phyloP scores from a whole-genome alignment of 768 basidiomycete species.

The Tylopilus subfusipes region DNA sequence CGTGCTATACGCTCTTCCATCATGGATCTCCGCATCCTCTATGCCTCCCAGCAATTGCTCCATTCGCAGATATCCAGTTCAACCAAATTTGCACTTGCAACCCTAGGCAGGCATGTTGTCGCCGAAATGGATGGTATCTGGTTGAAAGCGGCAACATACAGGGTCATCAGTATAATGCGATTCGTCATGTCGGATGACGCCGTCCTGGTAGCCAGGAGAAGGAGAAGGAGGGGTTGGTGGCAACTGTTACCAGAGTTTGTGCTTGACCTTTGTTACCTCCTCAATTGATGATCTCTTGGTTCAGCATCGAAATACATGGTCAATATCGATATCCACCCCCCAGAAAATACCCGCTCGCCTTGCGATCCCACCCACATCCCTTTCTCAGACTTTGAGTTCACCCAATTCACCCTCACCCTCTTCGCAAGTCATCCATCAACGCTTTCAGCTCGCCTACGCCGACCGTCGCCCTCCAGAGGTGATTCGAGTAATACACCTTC shows the following conservation, averaged over 20 bases:
- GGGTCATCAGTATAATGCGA: slow-evolving; percentile 78
- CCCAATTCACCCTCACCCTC: slow-evolving; percentile 16
- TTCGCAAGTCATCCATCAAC: slow-evolving; percentile 18
- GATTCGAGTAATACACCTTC: slow-evolving; percentile 29
- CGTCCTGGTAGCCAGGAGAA: slow-evolving; percentile 78
- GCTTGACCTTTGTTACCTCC: slow-evolving; percentile 88
- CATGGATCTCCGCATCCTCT: no score
- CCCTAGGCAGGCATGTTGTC: slow-evolving; percentile 88
- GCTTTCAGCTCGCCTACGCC: slow-evolving; percentile 26
- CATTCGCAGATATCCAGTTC: no score
- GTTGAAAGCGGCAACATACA: slow-evolving; percentile 94
- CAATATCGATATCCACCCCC: no score
- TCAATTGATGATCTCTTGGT: slow-evolving; percentile 69
- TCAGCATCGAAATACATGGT: slow-evolving; percentile 42
- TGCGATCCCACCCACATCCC: slow-evolving; percentile 13
- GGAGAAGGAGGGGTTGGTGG: slow-evolving; percentile 53
- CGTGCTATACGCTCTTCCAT: slow-evolving; percentile 81
- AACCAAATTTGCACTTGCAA: slow-evolving; percentile 89
- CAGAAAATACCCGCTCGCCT: slow-evolving; percentile 31
- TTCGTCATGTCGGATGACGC: slow-evolving; percentile 92
- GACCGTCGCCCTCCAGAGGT: slow-evolving; percentile 21
- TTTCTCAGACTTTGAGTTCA: slow-evolving; percentile 15
- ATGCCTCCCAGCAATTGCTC: no score
- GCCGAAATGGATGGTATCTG: slow-evolving; percentile 77
- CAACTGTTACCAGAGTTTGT: slow-evolving; percentile 90